phyloP scores from a whole-genome alignment of 768 basidiomycete species.

The Mycena galericulata region DNA sequence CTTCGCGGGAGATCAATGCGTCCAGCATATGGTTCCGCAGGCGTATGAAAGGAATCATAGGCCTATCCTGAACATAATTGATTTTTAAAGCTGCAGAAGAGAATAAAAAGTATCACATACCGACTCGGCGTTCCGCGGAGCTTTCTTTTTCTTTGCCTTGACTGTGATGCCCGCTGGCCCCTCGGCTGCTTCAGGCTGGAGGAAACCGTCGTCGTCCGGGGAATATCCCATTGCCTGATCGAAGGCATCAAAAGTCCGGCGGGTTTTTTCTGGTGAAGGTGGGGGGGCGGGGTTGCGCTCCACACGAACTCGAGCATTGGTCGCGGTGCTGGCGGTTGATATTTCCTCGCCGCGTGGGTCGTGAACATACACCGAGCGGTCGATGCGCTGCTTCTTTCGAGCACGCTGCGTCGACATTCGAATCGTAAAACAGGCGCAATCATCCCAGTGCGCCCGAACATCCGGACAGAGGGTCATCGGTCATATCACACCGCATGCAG shows the following conservation, averaged over 20 bases:
- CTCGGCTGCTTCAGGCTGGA: background rate
- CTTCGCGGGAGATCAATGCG: conserved; percentile 28
- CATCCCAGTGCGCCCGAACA: too few relatives aligned
- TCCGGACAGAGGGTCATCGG: too few relatives aligned
- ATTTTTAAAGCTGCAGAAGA: background rate
- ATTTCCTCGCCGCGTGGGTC: background rate
- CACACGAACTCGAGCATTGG: background rate
- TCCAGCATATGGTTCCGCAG: conserved; percentile 28
- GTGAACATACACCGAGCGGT: conserved; percentile 2
- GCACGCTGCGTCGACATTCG: background rate
- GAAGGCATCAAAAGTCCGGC: background rate
- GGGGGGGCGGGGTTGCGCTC: background rate
- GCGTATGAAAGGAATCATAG: background rate
- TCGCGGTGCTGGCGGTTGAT: background rate
- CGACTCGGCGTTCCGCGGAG: background rate
- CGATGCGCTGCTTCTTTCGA: too few relatives aligned
- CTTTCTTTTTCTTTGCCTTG: background rate
- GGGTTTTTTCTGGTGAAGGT: conserved; percentile 5
- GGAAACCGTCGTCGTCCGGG: background rate
- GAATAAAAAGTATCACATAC: too few relatives aligned
- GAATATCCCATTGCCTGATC: conserved; percentile 8
- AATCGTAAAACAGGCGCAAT: too few relatives aligned
- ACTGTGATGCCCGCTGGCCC: background rate
- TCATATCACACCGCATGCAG: too few relatives aligned
- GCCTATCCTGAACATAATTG: background rate